Conservation (phyloP, 176 grass and related monocot genomes). For the Paspalum vaginatum region DNA sequence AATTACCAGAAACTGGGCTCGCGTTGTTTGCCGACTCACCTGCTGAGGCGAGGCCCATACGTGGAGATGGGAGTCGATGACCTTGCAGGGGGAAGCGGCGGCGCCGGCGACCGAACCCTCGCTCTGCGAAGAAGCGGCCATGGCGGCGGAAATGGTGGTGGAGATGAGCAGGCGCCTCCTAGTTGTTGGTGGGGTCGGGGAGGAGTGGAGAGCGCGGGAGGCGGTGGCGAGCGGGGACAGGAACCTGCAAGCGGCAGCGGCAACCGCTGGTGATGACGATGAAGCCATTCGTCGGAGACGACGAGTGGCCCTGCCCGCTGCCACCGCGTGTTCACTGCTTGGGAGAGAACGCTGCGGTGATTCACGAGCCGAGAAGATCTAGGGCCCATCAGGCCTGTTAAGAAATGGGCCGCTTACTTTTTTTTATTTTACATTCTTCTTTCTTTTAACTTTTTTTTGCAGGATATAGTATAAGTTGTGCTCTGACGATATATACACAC, state of each 20-base stretch:
- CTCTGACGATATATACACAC: no score
- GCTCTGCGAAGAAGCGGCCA: slow-evolving; percentile 7
- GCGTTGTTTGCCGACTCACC: slow-evolving; percentile 14
- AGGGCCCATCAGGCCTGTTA: no score
- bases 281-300: slow-evolving; percentile 21
- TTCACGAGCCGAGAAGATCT: no score
- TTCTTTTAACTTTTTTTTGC: no score
- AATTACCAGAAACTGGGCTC: background rate
- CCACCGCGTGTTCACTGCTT: no score
- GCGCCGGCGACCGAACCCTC: background rate
- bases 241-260: slow-evolving; percentile 24
- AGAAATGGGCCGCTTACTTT: no score
- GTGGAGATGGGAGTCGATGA: slow-evolving; percentile 88
- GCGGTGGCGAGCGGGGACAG: background rate
- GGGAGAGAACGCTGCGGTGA: no score
- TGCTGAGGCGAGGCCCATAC: slow-evolving; percentile 81
- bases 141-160: slow-evolving; percentile 36
- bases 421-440: no score
- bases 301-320: no score
- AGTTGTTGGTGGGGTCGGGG: background rate
- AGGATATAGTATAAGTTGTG: no score
- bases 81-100: slow-evolving; percentile 48
- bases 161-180: slow-evolving; percentile 37
- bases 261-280: background rate
- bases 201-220: slow-evolving; percentile 12